Percentiles rank a stretch among this genome's conserved stretches.
Conservation (phyloP, 257 asterid genomes). For the Thymus quinquecostatus region DNA sequence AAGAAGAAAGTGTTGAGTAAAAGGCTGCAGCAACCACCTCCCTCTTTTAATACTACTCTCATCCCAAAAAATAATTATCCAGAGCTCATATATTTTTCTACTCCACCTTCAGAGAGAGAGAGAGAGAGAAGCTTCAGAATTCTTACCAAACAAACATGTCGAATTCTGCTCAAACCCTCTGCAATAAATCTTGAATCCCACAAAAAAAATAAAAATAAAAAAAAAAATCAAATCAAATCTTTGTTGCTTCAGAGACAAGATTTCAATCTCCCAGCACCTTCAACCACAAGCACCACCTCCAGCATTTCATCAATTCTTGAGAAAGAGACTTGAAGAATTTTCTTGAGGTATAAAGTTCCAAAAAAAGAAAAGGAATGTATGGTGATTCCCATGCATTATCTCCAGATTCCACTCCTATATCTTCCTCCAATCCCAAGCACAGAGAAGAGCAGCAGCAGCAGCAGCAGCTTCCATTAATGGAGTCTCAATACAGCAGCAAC, state of each 20-base stretch:
- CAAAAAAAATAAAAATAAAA: not conserved
- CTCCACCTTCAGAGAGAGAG: not conserved
- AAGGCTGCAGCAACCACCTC: constrained; percentile 44
- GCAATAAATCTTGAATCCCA: not conserved
- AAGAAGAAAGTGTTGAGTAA: constrained; percentile 42
- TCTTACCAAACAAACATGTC: constrained; percentile 4
- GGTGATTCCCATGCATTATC: constrained; percentile 70
- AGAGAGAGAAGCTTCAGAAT: constrained; percentile 16
- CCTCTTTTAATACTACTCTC: constrained; percentile 23
- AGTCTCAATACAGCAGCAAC: constrained; percentile 36
- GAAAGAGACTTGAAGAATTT: constrained; percentile 42
- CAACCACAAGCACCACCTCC: constrained; percentile 54
- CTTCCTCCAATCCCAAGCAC: constrained; percentile 26
- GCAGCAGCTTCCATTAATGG: constrained; percentile 44
- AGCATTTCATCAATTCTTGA: not conserved
- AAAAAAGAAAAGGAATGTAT: constrained; percentile 48
- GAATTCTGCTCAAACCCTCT: constrained; percentile 12
- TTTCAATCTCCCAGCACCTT: constrained; percentile 45
- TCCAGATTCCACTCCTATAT: constrained; percentile 46
- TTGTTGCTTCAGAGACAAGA: constrained; percentile 56
- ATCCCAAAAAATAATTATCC: not conserved
- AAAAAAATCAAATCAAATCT: constrained; percentile 16
- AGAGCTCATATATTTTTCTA: constrained; percentile 26
- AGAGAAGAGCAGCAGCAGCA: constrained; percentile 25
- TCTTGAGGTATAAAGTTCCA: constrained; percentile 26